Base-by-base conservation (phyloP, 768 basidiomycete species). In the Scleroderma bovista region DNA sequence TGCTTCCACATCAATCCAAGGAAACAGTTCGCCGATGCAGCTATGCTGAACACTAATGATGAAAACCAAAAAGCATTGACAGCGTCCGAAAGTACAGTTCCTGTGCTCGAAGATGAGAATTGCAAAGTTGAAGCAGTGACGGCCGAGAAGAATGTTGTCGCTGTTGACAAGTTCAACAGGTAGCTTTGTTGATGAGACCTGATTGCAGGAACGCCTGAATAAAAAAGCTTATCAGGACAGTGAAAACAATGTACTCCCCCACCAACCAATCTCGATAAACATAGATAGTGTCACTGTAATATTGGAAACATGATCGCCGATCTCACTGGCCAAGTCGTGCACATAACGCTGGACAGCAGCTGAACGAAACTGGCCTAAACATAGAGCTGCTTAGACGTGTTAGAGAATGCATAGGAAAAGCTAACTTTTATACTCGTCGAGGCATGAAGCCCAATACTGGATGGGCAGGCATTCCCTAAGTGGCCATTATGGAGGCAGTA, bases 11-110 rank as follows among this genome's bases (percentile, higher is more conserved):
- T 78, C 23, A 79, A 51, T 31, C 77, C 77, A 3, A 78, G 56
- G 16, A 78, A 64, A 61, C 74, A 75, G 58, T 78, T 78, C 44
- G 79, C 78, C 23, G 77, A 77, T 5, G 77, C 74, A 17, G 73
- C 73, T 45, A 78, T 78, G 46, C 75, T 77, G 64, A 78, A 79
- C 32, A 78, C 75, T 47, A 78, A 51, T 3, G 78, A 78, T 2
- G 73, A 75, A 56, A 79, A 78, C 77, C 78, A 79, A 48, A 79
- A 77, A 11, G 68, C 70, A 46, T 78, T 78, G 32, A 78, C 77
- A 13, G 67, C 67, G 50, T 75, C 66, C 13, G 72, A 54, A 34
- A 78, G 56, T 1, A 68, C 58, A 29, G 56, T 66, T 3, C 64
- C 68, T 23, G 65, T 71, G 16, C 58, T 32, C 47, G 44, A 49